These are phyloP conservation scores for Podila horticola DNA, from an alignment of 192 early-diverging fungal species.

Conservation along the genomic window DNA sequence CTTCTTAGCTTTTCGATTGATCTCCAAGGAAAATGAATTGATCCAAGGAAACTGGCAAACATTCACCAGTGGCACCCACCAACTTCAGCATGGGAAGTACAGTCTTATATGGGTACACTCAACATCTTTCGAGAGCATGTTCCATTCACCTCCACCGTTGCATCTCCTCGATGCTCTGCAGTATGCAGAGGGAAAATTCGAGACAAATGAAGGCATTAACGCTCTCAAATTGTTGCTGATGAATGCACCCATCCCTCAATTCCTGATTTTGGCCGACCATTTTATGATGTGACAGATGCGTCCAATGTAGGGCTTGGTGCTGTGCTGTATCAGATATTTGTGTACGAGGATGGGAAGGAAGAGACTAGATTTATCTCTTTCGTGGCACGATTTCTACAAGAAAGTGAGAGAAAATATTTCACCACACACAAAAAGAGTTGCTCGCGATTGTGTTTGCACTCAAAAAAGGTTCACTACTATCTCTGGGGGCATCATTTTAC, in stretches of 20 bases:
- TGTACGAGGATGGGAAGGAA: background rate
- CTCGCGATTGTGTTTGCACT: constrained; percentile 16
- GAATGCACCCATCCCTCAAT: background rate
- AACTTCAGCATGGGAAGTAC: too few relatives aligned
- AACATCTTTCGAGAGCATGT: too few relatives aligned
- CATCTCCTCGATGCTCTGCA: too few relatives aligned
- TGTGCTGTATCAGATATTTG: constrained; percentile 21
- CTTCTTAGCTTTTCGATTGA: too few relatives aligned
- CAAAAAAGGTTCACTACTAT: background rate
- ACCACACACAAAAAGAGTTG: constrained; percentile 34
- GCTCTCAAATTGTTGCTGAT: background rate
- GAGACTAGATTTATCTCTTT: constrained; percentile 31
- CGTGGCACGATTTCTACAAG: constrained; percentile 9
- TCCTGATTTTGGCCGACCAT: background rate
- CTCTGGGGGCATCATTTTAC: background rate
- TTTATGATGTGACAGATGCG: constrained; percentile 32
- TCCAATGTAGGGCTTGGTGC: constrained; percentile 41
- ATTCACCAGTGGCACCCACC: too few relatives aligned
- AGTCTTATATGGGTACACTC: too few relatives aligned
- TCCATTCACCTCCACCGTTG: too few relatives aligned
- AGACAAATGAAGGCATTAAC: background rate
- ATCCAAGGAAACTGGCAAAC: too few relatives aligned
- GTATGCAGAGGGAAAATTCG: background rate
- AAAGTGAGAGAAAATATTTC: constrained; percentile 14
- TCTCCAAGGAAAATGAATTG: too few relatives aligned